A percentile compares a stretch with the other conserved stretches of the same genome.
Evolutionary conservation across 106 monocot species (phyloP).

Genomic region (Acorus gramineus): DNA sequence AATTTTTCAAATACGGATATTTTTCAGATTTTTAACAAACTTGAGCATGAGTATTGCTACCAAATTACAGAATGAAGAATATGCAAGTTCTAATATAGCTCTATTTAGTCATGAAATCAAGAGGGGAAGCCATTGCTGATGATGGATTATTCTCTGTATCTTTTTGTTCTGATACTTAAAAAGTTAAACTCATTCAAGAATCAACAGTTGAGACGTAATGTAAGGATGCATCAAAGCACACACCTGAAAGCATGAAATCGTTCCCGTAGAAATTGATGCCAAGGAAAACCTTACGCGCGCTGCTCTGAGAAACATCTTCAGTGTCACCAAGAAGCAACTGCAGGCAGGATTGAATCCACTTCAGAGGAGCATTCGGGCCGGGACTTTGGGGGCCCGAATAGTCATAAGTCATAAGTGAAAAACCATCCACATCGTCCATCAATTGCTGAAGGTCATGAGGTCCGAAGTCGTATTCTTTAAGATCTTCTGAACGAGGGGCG

Average conservation of each 20-base stretch:
- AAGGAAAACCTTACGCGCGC: slow-evolving; percentile 61
- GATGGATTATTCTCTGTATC: too few relatives aligned
- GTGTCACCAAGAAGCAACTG: slow-evolving; percentile 44
- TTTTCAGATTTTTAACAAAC: too few relatives aligned
- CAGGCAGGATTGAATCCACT: slow-evolving; percentile 59
- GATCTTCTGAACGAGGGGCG: slow-evolving; percentile 49
- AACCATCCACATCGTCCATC: slow-evolving; percentile 62
- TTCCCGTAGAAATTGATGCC: slow-evolving; percentile 97
- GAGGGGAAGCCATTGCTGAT: too few relatives aligned
- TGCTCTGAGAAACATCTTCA: slow-evolving; percentile 1
- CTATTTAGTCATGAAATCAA: too few relatives aligned
- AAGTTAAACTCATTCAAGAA: neutral
- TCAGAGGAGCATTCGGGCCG: slow-evolving; percentile 85
- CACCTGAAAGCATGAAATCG: slow-evolving; percentile 81
- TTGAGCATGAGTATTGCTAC: too few relatives aligned
- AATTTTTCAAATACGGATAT: too few relatives aligned
- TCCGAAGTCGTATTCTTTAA: slow-evolving; percentile 65
- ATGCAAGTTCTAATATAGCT: too few relatives aligned
- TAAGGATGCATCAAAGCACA: slow-evolving; percentile 1
- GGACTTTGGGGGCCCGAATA: slow-evolving; percentile 76
- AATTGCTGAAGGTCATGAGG: slow-evolving; percentile 55
- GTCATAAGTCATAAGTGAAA: slow-evolving; percentile 98
- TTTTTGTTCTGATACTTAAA: too few relatives aligned
- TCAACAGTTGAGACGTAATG: neutral
- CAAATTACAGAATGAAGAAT: too few relatives aligned